A percentile compares a stretch with the other conserved stretches of the same genome.
Evolutionary conservation across 306 rosid genomes (phyloP).

Genomic region (Sicyos edulis): DNA sequence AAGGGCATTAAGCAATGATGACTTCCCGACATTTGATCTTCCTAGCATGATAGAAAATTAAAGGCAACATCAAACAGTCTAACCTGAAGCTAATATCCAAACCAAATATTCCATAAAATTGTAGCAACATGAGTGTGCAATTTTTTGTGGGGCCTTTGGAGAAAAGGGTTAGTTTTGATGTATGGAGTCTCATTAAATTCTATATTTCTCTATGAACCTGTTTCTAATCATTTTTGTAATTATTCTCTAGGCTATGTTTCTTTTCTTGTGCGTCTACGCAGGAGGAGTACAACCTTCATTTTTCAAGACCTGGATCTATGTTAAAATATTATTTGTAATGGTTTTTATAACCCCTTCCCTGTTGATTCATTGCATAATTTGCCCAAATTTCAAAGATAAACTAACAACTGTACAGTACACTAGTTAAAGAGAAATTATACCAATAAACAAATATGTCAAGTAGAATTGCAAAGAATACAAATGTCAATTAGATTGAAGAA

Average conservation of each 20-base stretch:
- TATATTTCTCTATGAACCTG: too few species aligned
- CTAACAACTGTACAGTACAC: background rate
- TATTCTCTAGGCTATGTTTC: too few species aligned
- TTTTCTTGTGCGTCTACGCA: background rate
- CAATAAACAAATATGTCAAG: background rate
- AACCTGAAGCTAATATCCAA: background rate
- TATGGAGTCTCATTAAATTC: too few species aligned
- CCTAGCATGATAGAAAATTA: slow-evolving; percentile 35
- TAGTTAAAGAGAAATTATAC: background rate
- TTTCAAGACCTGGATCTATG: background rate
- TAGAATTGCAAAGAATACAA: background rate
- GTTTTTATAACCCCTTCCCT: background rate
- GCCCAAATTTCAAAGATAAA: background rate
- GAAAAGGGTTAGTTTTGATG: too few species aligned
- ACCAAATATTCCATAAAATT: background rate
- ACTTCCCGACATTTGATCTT: slow-evolving; percentile 95
- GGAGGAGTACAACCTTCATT: background rate
- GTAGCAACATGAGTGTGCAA: background rate
- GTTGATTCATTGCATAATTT: background rate
- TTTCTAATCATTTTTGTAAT: too few species aligned
- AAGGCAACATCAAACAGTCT: slow-evolving; percentile 8
- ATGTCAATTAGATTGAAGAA: background rate
- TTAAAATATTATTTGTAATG: background rate
- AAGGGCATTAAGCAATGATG: slow-evolving; percentile 86
- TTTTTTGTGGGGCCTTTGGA: too few species aligned